Base-by-base conservation (phyloP, 2,329 filamentous ascomycete species). In the Diplocarpon rosae region DNA sequence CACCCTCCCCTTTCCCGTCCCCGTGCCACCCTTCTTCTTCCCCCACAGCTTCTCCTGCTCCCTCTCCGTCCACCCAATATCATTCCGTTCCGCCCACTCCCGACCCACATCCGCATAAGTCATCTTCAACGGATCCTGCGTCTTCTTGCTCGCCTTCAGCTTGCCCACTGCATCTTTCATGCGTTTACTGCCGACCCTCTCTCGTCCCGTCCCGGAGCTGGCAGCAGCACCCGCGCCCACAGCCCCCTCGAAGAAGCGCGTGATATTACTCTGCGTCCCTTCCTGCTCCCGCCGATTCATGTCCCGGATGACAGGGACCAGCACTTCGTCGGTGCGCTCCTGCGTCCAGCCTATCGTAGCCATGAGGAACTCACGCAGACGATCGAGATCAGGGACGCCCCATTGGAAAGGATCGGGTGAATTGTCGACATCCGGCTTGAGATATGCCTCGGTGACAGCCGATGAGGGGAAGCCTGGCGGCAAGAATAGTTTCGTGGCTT, bases 191-290 rank as follows among this genome's bases (percentile, higher is more conserved):
- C 75, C 77, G 47, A 66, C 64, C 45, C 69, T 76, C 51, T 80
- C 78, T 45, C 83, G 73, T 0, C 71, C 84, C 30, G 11, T 0
- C 76, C 49, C 80, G 75, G 74, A 11, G 59, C 66, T 42, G 48
- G 75, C 75, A 17, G 30, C 41, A 5, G 27, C 43, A 0, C 85
- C 84, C 0, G 72, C 73, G 0, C 85, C 85, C 0, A 87, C 80
- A 4, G 69, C 66, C 0, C 90, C 90, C 11, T 78, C 76, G 62
- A 96, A 95, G 63, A 81, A 98, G 17, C 80, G 73, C n/a, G 92
- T 98, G 53, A 98, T 95, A 56, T 98, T 98, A 47, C 80, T 81
- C 69, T 98, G 92, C 14, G 90, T 96, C 6, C 92, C 92, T 66
- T 96, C 92, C 24, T 78, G 72, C 52, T 86, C 84, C 32, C 92